Conservation (phyloP, 192 early-diverging fungal species). For the Mortierella hygrophila region DNA sequence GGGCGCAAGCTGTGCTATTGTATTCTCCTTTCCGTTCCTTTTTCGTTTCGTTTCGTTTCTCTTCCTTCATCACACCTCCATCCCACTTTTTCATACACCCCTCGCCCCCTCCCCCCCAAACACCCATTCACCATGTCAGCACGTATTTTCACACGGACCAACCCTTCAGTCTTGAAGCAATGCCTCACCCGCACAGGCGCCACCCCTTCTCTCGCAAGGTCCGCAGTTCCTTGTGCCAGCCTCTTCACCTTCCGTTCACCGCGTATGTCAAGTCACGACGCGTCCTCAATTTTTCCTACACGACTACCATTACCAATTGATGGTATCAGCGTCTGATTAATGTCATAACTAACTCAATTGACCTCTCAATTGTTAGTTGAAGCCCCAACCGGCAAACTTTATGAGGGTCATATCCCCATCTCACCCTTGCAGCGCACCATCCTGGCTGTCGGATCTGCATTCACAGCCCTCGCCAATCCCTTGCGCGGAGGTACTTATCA, state of each 20-base stretch:
- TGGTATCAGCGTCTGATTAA: neutral
- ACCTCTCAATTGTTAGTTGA: conserved; percentile 20
- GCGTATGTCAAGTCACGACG: conserved; percentile 7
- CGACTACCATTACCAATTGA: neutral
- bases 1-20: conserved; percentile 10
- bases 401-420: conserved; percentile 74
- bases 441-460: conserved; percentile 80
- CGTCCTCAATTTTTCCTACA: neutral
- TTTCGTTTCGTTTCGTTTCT: neutral
- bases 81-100: neutral
- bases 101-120: too few relatives aligned
- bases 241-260: conserved; percentile 26
- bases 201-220: neutral
- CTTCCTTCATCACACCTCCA: neutral
- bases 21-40: conserved; percentile 21
- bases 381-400: conserved; percentile 57
- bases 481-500: conserved; percentile 68
- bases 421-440: conserved; percentile 71
- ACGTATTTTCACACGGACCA: conserved; percentile 8
- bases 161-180: neutral
- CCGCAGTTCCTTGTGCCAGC: neutral
- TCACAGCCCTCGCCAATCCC: conserved; percentile 84
- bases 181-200: neutral
- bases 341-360: neutral
- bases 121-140: conserved; percentile 21